Base-by-base conservation (phyloP, 495 filamentous ascomycete genomes). In the Aspergillus olivimuriae region DNA sequence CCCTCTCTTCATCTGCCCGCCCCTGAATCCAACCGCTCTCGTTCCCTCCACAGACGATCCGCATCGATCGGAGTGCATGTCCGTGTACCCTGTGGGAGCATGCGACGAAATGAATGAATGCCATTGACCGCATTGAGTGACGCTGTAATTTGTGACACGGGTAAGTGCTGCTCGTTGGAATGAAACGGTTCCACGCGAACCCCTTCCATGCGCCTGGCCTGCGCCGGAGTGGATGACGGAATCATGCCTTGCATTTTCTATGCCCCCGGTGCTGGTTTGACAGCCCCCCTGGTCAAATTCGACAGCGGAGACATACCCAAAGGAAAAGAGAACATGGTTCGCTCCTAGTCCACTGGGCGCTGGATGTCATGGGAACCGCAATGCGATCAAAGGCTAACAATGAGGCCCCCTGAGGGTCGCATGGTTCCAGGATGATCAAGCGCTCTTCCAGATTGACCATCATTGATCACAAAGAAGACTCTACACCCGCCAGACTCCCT, bases 101-200 rank as follows among this genome's bases (percentile, higher is more conserved):
- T n/a, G n/a, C n/a, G 36, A 38, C 48, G 39, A 49, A 43, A 56
- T 56, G 53, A 47, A 41, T 34, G 4, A 28, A 28, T 30, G 15
- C 52, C 50, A 17, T 20, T 56, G 39, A 48, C 7, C 14, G 8
- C 23, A 24, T 42, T 45, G 38, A 43, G 35, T 44, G 35, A 45
- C 33, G 37, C 24, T 28, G 24, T 28, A 28, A 5, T 28, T 11
- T 38, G 49, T 56, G 50, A 52, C 50, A 50, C 46, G 35, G 49
- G 53, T 56, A 56, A 33, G 53, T 50, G 38, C 36, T 44, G n/a
- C n/a, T n/a, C n/a, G n/a, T n/a, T n/a, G n/a, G n/a, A n/a, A n/a
- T n/a, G n/a, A n/a, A n/a, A n/a, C 7, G 15, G 19, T 43, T 33
- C 44, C 30, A 44, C 41, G 32, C 35, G 46, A 46, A 5, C 11